These are phyloP conservation scores for Aspergillus sojae DNA, from an alignment of 2,329 filamentous ascomycete species.

Conservation along the genomic window DNA sequence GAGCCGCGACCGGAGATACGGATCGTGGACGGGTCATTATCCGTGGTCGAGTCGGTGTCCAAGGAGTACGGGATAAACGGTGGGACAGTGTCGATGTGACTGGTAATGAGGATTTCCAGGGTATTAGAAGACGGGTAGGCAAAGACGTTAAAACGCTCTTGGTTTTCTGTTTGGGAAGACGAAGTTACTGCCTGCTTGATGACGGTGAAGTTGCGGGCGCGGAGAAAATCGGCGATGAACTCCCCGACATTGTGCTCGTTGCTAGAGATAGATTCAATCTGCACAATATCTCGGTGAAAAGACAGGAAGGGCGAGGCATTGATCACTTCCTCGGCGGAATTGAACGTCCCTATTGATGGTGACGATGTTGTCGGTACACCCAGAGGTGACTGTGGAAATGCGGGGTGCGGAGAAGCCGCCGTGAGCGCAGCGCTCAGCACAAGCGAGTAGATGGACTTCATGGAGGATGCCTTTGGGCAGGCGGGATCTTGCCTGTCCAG, in stretches of 20 bases:
- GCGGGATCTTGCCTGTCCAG: not conserved
- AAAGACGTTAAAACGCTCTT: constrained; percentile 72
- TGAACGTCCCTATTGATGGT: not conserved
- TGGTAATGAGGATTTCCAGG: constrained; percentile 55
- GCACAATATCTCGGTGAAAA: constrained; percentile 74
- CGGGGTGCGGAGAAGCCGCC: constrained; percentile 33
- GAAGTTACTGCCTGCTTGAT: constrained; percentile 54
- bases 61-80: constrained; percentile 55
- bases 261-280: constrained; percentile 71
- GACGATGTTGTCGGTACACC: not conserved
- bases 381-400: constrained; percentile 24
- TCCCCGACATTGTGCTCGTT: constrained; percentile 69
- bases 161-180: constrained; percentile 15
- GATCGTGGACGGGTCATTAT: constrained; percentile 28
- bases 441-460: constrained; percentile 20
- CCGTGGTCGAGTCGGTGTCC: constrained; percentile 8
- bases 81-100: constrained; percentile 76
- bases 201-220: constrained; percentile 62
- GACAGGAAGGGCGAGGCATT: constrained; percentile 60
- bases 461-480: not conserved
- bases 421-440: constrained; percentile 21
- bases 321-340: constrained; percentile 39
- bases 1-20: constrained; percentile 48
- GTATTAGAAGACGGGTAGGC: constrained; percentile 54
- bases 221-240: constrained; percentile 70